Evolutionary conservation across 2,329 filamentous ascomycete species (phyloP).

Genomic region (Colletotrichum nymphaeae): DNA sequence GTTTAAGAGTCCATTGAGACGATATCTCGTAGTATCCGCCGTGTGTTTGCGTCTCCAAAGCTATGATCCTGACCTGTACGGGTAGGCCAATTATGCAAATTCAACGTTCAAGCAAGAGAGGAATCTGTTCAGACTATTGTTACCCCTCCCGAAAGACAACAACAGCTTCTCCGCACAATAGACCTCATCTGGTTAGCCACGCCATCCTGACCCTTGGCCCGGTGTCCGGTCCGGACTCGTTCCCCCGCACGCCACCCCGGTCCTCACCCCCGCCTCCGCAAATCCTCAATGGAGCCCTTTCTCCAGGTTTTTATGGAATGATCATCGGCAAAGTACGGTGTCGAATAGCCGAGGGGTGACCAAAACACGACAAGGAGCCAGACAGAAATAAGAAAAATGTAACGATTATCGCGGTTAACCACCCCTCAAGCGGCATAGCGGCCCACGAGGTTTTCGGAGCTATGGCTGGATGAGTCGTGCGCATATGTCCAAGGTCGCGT

Average conservation of each 20-base stretch:
- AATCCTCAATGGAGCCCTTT: not conserved
- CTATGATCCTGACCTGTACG: not conserved
- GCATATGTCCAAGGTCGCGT: not conserved
- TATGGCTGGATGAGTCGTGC: not conserved
- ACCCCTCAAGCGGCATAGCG: not conserved
- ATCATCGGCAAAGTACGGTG: not conserved
- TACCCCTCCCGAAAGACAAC: not conserved
- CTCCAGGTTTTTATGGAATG: not conserved
- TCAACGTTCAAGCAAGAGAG: not conserved
- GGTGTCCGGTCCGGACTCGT: slow-evolving; percentile 28
- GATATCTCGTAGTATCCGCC: not conserved
- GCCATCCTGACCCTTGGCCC: not conserved
- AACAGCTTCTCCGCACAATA: slow-evolving; percentile 4
- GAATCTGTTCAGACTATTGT: not conserved
- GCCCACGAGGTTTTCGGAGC: not conserved
- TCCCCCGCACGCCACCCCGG: slow-evolving; percentile 29
- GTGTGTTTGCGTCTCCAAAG: not conserved
- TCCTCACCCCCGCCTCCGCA: slow-evolving; percentile 18
- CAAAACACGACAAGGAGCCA: not conserved
- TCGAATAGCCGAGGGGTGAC: not conserved
- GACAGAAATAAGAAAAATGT: not conserved
- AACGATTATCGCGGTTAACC: not conserved
- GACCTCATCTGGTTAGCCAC: not conserved
- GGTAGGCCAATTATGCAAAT: not conserved
- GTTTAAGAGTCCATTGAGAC: too few relatives aligned